Evolutionary conservation across 2,329 filamentous ascomycete species (phyloP), one percentile per base, ranked within the genome.

Genomic region (Amesomyces nigricolor): DNA sequence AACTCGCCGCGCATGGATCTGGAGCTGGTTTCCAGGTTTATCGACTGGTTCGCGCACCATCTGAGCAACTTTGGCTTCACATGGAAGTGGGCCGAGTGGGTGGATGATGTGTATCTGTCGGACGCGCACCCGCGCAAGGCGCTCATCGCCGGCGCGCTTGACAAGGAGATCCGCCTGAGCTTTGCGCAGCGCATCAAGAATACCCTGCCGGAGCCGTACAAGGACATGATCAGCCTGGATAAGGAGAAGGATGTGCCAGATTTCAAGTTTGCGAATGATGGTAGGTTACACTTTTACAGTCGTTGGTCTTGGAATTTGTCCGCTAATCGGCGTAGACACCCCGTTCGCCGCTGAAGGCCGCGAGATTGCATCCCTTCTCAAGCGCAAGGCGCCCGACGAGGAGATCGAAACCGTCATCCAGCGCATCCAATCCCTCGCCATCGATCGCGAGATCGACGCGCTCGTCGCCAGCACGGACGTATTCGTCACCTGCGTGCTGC

Each of bases 1-100:
- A 91, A 87, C 68, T 77, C 89, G 9, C 85, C 90, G 57, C 81
- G 80, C 2, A 85, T 97, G 77, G 94, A 99, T 67, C 77, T 96
- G 47, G 91, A 97, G 72, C 75, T 99, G 43, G 81, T 78, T 54
- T 87, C 91, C 66, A 83, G 94, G 26, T 97, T 97, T 73, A 78
- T 96, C 68, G 92, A 97, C 70, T 99, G 94, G 94, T 99, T 99
- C 68, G 83, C 92, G 16, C 94, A 99, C 70, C 94, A 99, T 74
- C 75, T 99, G 62, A 96, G 91, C 74, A 99, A 99, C 74, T 99
- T 99, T 68, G 94, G 95, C 51, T 99, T 97, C 70, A 94, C 94
- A 9, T 99, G 94, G 94, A 97, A 97, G 73, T 99, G 94, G 94
- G 86, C 88, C 14, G 94, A 99, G 73, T 99, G 94, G 94, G 80